A percentile compares a stretch with the other conserved stretches of the same genome.
Evolutionary conservation across 306 rosid species (phyloP).

Genomic region (Citrullus mucosospermus): DNA sequence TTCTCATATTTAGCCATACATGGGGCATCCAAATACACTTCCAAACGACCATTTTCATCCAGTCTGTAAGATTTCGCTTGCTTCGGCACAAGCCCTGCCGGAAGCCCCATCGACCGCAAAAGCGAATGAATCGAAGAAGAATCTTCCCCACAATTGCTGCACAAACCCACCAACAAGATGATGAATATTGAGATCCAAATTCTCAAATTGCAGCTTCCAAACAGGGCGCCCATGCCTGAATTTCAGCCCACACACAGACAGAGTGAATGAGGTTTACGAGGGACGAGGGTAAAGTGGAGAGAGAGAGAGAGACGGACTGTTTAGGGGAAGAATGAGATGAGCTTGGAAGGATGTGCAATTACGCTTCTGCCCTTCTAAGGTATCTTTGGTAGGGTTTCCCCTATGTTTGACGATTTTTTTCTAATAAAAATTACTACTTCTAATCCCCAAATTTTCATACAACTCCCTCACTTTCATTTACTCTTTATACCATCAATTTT

Average conservation of each 20-base stretch:
- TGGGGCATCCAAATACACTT: slow-evolving; percentile 65
- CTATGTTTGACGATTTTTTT: background rate
- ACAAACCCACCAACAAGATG: background rate
- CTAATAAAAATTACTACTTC: too few relatives aligned
- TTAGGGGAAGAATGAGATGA: background rate
- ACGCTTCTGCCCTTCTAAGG: slow-evolving; percentile 40
- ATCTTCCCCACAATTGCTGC: background rate
- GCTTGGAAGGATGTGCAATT: background rate
- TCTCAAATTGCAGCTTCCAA: background rate
- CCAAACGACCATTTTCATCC: slow-evolving; percentile 44
- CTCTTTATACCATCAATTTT: too few relatives aligned
- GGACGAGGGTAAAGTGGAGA: background rate
- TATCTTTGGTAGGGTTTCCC: slow-evolving; percentile 2
- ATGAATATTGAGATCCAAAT: background rate
- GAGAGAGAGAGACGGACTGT: slow-evolving; percentile 4
- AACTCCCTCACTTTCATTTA: too few relatives aligned
- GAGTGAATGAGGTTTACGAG: background rate
- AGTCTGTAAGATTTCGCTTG: slow-evolving; percentile 59
- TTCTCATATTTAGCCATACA: slow-evolving; percentile 73
- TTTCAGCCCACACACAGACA: background rate
- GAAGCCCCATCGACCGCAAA: slow-evolving; percentile 64
- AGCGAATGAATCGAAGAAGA: slow-evolving; percentile 54
- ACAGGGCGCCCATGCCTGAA: background rate
- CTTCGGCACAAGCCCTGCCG: slow-evolving; percentile 70
- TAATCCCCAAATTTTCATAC: too few relatives aligned